Conservation (phyloP, 2,329 filamentous ascomycete genomes). For the Cladorrhinum sp. region DNA sequence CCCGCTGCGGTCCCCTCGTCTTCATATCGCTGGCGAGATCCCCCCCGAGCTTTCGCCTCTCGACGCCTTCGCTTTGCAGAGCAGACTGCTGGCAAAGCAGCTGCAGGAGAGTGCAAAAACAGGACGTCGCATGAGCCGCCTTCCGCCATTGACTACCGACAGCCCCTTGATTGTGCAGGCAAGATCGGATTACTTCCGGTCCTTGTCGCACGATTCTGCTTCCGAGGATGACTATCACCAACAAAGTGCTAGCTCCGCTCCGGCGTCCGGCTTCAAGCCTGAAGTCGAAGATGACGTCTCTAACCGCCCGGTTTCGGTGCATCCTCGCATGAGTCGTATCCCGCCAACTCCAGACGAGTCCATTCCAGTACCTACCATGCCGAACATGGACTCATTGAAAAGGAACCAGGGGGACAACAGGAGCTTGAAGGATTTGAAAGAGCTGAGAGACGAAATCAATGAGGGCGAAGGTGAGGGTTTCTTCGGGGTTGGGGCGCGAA, state of each 20-base stretch:
- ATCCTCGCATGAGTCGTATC: constrained; percentile 68
- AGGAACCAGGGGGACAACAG: constrained; percentile 31
- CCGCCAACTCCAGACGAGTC: constrained; percentile 49
- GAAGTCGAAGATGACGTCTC: constrained; percentile 56
- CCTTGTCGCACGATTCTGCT: constrained; percentile 61
- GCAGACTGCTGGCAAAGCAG: constrained; percentile 80
- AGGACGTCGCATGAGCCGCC: constrained; percentile 74
- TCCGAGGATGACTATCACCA: constrained; percentile 39
- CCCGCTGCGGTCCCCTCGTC: constrained; percentile 67
- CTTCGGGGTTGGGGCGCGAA: constrained; percentile 55
- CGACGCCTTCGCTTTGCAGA: constrained; percentile 92
- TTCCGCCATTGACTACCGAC: constrained; percentile 78
- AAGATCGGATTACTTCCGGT: constrained; percentile 78
- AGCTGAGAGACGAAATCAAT: constrained; percentile 32
- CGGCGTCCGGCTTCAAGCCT: constrained; percentile 49
- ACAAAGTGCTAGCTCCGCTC: constrained; percentile 43
- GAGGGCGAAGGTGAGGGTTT: constrained; percentile 40
- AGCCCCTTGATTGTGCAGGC: constrained; percentile 73
- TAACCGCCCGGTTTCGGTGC: constrained; percentile 67
- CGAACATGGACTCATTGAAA: constrained; percentile 39
- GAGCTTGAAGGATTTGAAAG: neutral
- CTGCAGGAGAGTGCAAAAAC: constrained; percentile 69
- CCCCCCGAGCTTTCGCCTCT: constrained; percentile 90
- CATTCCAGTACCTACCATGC: constrained; percentile 44
- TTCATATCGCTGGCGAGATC: constrained; percentile 74